Percentiles rank a stretch among this genome's conserved stretches.
Evolutionary conservation across 2,329 filamentous ascomycete species (phyloP).

Genomic region (Verticillium isaacii): DNA sequence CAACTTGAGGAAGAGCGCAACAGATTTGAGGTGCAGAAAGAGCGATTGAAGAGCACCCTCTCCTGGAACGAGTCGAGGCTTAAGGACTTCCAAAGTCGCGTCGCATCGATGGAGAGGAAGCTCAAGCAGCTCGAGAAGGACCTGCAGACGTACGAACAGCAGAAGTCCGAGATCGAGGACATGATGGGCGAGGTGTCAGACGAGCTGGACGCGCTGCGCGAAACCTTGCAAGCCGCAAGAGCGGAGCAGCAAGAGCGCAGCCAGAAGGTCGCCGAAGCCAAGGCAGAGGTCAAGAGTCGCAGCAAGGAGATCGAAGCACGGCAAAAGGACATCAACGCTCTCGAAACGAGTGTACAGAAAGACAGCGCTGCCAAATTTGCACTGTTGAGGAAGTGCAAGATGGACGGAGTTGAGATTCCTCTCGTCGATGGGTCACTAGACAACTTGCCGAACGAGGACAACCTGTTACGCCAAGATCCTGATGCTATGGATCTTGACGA

Average conservation of each 20-base stretch:
- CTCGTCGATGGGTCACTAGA: constrained; percentile 74
- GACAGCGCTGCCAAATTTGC: constrained; percentile 81
- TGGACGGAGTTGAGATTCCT: constrained; percentile 88
- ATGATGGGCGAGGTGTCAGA: constrained; percentile 68
- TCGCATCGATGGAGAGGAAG: constrained; percentile 63
- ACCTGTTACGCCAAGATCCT: constrained; percentile 68
- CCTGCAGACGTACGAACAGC: constrained; percentile 63
- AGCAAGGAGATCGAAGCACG: constrained; percentile 74
- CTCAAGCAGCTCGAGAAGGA: constrained; percentile 63
- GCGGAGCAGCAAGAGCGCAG: constrained; percentile 63
- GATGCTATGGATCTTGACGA: constrained; percentile 94
- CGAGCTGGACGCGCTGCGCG: constrained; percentile 71
- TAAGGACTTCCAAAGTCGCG: constrained; percentile 59
- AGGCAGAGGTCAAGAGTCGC: constrained; percentile 75
- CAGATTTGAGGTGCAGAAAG: constrained; percentile 80
- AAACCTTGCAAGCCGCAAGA: constrained; percentile 65
- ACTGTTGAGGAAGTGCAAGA: constrained; percentile 80
- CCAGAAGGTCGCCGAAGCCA: constrained; percentile 72
- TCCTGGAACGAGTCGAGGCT: constrained; percentile 51
- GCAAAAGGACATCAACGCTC: constrained; percentile 67
- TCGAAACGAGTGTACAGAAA: constrained; percentile 85
- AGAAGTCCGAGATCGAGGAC: constrained; percentile 71
- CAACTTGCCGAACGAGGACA: constrained; percentile 81
- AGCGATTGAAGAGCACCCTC: constrained; percentile 61
- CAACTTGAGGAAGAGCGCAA: constrained; percentile 83